Conservation (phyloP, 2,329 filamentous ascomycete genomes). For the Leptographium procerum region DNA sequence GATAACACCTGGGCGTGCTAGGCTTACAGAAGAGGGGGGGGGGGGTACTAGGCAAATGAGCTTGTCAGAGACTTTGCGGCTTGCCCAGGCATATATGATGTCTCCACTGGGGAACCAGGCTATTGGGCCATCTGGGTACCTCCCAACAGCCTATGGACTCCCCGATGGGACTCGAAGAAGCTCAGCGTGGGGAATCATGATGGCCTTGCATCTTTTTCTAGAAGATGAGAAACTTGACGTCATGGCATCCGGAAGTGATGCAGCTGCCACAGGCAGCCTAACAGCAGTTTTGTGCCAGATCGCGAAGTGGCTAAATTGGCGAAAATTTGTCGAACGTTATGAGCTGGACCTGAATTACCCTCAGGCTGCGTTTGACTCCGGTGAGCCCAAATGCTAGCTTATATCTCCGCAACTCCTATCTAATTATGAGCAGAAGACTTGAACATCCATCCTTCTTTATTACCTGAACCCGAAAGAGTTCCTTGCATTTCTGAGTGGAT, state of each 20-base stretch:
- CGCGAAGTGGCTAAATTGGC: conserved; percentile 69
- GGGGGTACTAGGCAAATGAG: conserved; percentile 17
- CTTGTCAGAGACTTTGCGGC: conserved; percentile 38
- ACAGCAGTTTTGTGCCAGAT: conserved; percentile 72
- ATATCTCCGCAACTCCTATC: not conserved
- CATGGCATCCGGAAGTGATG: conserved; percentile 31
- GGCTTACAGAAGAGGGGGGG: not conserved
- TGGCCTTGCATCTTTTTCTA: conserved; percentile 73
- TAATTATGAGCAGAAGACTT: not conserved
- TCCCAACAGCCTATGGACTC: conserved; percentile 48
- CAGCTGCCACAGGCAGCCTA: conserved; percentile 39
- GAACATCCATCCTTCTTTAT: not conserved
- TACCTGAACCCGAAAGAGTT: conserved; percentile 20
- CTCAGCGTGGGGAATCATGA: conserved; percentile 54
- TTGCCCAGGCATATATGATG: conserved; percentile 54
- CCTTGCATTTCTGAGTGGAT: conserved; percentile 42
- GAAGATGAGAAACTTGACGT: conserved; percentile 81
- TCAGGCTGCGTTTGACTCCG: conserved; percentile 25
- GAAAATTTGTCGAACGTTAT: conserved; percentile 34
- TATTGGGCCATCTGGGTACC: conserved; percentile 43
- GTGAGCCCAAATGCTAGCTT: conserved; percentile 18
- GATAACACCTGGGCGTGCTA: not conserved
- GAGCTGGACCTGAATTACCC: conserved; percentile 40
- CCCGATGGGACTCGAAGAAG: conserved; percentile 46
- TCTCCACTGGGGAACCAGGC: conserved; percentile 46